Evolutionary conservation across 75 land plant genomes (phyloP), one percentile per base, ranked within the genome.

Genomic region (Cunninghamia lanceolata): DNA sequence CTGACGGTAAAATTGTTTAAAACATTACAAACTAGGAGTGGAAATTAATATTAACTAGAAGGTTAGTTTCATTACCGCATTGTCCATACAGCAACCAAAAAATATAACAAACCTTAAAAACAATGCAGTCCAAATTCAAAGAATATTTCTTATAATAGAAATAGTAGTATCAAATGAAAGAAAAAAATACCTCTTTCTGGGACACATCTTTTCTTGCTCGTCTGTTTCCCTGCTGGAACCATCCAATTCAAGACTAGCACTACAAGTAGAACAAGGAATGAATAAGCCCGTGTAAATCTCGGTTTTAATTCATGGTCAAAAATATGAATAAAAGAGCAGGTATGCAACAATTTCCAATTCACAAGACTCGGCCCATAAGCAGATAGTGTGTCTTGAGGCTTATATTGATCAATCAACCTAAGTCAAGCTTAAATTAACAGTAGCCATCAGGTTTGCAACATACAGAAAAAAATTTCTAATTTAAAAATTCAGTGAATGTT

Each of bases 101-200:
- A 28, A 30, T 30, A 32, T 30, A 32, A 32, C 35, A 32, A 70
- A 21, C 11, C 74, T 32, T 32, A 9, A 32, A 32, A 70, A 70
- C 3, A n/a, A 30, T 8, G 0, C 75, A 73, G 13, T 32, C 38
- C 36, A 73, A 73, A 70, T 19, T 25, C 68, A 63, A 19, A 19
- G 28, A 63, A 63, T 5, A 63, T 6, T 63, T 63, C 28, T 46
- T 63, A 25, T 63, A 63, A 63, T 32, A 30, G 14, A 68, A 66
- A 25, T n/a, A 19, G 25, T 19, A 70, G 35, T 30, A 68, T 9
- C 10, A 30, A 30, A 70, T 70, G 14, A 70, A n/a, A 9, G 35
- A 70, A 70, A 30, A 73, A 32, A 73, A 34, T 73, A 73, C 75
- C 75, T 34, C 75, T 73, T 73, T 73, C 75, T 73, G 3, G 75